Conservation (phyloP, 352 stramenopile genomes). For the Globisporangium parvum region DNA sequence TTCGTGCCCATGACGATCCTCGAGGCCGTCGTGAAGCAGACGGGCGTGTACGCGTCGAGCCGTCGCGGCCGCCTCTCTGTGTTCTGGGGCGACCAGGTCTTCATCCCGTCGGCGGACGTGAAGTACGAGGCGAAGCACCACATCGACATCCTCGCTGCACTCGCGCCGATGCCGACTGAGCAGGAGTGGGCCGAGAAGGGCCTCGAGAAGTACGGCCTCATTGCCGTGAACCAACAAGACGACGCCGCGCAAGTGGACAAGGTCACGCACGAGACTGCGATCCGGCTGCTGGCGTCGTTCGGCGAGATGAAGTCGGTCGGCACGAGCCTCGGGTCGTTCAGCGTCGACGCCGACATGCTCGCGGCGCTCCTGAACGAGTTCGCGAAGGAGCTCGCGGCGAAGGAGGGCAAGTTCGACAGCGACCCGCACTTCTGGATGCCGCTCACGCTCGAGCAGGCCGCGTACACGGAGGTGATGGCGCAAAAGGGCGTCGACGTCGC, state of each 20-base stretch:
- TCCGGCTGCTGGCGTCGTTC: slow-evolving; percentile 89
- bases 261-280: slow-evolving; percentile 94
- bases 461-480: slow-evolving; percentile 93
- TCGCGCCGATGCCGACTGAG: slow-evolving; percentile 90
- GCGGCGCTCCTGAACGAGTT: slow-evolving; percentile 92
- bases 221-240: slow-evolving; percentile 92
- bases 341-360: slow-evolving; percentile 91
- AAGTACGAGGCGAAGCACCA: slow-evolving; percentile 93
- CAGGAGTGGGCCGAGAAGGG: slow-evolving; percentile 94
- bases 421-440: slow-evolving; percentile 99
- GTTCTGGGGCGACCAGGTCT: slow-evolving; percentile 99
- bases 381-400: slow-evolving; percentile 80
- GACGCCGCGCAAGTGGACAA: slow-evolving; percentile 96
- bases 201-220: slow-evolving; percentile 98
- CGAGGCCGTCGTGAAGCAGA: slow-evolving; percentile 97
- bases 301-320: slow-evolving; percentile 94
- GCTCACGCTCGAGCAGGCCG: slow-evolving; percentile 89
- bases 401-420: slow-evolving; percentile 94
- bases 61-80: slow-evolving; percentile 93
- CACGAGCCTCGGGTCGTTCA: slow-evolving; percentile 95
- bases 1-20: slow-evolving; percentile 95
- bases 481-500: slow-evolving; percentile 88
- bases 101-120: slow-evolving; percentile 92
- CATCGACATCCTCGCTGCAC: slow-evolving; percentile 96
- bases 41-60: slow-evolving; percentile 94